These are phyloP conservation scores for Rhododendron vialii DNA, from an alignment of 148 eudicot species.

Conservation along the genomic window DNA sequence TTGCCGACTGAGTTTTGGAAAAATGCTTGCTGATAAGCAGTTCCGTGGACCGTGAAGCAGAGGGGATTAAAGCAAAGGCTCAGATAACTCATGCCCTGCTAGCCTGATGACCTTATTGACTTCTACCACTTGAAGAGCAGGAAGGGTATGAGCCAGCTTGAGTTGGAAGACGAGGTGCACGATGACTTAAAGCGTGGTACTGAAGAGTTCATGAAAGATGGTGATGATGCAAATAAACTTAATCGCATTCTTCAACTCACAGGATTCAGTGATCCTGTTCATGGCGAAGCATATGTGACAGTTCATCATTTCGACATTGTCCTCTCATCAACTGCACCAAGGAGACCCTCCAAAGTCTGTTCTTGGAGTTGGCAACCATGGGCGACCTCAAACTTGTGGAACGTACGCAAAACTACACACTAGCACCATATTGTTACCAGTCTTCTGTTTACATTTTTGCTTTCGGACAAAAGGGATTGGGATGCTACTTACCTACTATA, in stretches of 20 bases:
- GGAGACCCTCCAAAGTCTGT: constrained; percentile 85
- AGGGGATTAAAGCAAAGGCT: constrained; percentile 84
- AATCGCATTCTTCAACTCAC: constrained; percentile 94
- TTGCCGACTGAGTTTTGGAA: constrained; percentile 80
- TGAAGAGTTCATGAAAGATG: constrained; percentile 79
- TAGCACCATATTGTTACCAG: too few relatives aligned
- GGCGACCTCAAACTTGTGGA: constrained; percentile 98
- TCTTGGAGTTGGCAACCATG: constrained; percentile 96
- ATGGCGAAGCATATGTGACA: constrained; percentile 97
- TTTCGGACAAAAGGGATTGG: too few relatives aligned
- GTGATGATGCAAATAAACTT: constrained; percentile 77
- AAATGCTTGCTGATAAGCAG: constrained; percentile 92
- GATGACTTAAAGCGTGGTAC: constrained; percentile 95
- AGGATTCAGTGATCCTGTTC: constrained; percentile 92
- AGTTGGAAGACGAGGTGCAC: constrained; percentile 93
- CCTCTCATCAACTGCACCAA: constrained; percentile 86
- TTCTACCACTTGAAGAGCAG: constrained; percentile 95
- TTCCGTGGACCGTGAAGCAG: constrained; percentile 80
- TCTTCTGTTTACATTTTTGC: too few relatives aligned
- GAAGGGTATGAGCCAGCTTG: constrained; percentile 98
- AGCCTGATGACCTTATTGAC: constrained; percentile 94
- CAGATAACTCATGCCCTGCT: constrained; percentile 62
- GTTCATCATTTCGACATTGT: constrained; percentile 98
- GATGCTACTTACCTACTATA: too few relatives aligned
- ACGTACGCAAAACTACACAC: constrained; percentile 90